Base-by-base conservation (phyloP, 1,284 basidiomycete species). In the Spongiforma sp. region DNA sequence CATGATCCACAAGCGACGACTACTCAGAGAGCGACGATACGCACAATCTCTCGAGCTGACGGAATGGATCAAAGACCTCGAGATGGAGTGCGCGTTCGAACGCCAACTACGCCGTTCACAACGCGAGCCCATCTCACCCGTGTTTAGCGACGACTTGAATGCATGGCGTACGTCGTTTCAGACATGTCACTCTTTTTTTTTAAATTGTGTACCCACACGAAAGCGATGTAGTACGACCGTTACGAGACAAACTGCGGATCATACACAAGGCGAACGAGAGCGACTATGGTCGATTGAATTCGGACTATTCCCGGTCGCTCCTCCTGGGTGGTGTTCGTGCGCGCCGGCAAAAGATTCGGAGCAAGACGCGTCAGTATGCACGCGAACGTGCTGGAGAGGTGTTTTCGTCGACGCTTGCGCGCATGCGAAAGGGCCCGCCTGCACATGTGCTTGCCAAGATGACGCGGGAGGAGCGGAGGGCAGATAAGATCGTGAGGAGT, bases 1-100 rank as follows among this genome's bases (percentile, higher is more conserved):
- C 71, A 93, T 94, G 81, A 93, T 96, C 37, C 72, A 77, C 26
- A 81, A 82, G 21, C 85, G 95, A 2, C 80, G 86, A 24, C 69
- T 75, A 19, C 80, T 82, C 1, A 82, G 87, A 9, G 81, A 82
- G 19, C 76, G 78, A 33, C 82, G 91, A 1, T 68, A 82, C n/a
- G 77, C 71, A 9, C 70, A 69, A 55, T 73, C 73, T 19, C 73
- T 72, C 4, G 62, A 70, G 21, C 67, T 87, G 2, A 63, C 67
- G 6, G 83, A 82, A 28, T 74, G 75, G 59, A 68, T 78, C 11
- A 65, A 79, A 1, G 85, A 91, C 72, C 69, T 93, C 19, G 62
- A 69, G 7, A 62, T 73, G 19, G 94, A 95, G 76, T 72, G 75
- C 5, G 64, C 69, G 3, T 90, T 94, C 59, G 90, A 91, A 77